These are phyloP conservation scores for Knufia fluminis DNA, from an alignment of 2,329 filamentous ascomycete species.

Conservation along the genomic window DNA sequence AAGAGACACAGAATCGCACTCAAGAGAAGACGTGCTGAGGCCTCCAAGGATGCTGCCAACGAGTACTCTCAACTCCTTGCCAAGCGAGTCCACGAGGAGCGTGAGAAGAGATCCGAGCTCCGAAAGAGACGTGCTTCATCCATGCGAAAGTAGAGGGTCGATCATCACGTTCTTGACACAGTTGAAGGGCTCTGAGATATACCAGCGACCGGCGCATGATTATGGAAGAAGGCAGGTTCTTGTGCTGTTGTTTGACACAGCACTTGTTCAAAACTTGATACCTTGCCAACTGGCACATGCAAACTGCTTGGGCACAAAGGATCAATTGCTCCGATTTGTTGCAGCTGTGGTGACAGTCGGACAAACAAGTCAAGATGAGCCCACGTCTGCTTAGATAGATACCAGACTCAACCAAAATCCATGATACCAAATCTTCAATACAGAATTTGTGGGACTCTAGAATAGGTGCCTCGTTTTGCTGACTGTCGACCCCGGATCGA, in stretches of 20 bases:
- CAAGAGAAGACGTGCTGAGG: conserved; percentile 96
- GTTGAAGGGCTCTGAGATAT: not conserved
- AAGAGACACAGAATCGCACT: conserved; percentile 97
- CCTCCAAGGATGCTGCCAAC: conserved; percentile 96
- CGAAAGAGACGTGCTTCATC: conserved; percentile 96
- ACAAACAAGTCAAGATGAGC: not conserved
- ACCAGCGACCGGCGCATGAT: not conserved
- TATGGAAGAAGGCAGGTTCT: not conserved
- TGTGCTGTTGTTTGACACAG: not conserved
- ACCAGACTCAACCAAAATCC: not conserved
- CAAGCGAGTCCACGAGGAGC: conserved; percentile 95
- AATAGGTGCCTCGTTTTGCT: not conserved
- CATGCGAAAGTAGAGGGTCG: conserved; percentile 66
- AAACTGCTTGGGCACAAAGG: not conserved
- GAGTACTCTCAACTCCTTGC: conserved; percentile 94
- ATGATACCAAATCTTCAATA: not conserved
- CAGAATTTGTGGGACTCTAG: not conserved
- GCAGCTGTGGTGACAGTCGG: conserved; percentile 2
- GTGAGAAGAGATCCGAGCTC: conserved; percentile 83
- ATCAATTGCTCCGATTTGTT: not conserved
- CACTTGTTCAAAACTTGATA: not conserved
- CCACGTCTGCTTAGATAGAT: not conserved
- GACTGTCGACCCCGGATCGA: not conserved
- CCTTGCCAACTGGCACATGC: not conserved
- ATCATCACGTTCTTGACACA: not conserved